Percentiles rank a stretch among this genome's conserved stretches.
Conservation (phyloP, 192 early-diverging fungal species). For the Coemansia sp. region DNA sequence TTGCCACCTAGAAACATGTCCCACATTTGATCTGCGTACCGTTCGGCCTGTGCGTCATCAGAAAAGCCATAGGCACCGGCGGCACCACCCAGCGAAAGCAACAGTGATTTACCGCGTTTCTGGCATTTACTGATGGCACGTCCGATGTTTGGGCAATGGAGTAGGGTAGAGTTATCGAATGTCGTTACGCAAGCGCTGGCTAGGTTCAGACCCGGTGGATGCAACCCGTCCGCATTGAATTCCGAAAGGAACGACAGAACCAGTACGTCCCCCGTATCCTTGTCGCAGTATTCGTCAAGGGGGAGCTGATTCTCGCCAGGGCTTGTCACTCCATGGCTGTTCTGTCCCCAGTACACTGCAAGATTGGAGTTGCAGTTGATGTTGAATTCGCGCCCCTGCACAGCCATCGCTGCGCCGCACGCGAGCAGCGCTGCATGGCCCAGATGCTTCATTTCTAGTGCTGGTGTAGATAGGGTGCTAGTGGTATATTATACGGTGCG, state of each 20-base stretch:
- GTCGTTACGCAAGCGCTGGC: conserved; percentile 63
- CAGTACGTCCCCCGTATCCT: conserved; percentile 53
- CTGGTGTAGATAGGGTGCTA: neutral
- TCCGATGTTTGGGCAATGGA: conserved; percentile 69
- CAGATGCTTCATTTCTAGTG: conserved; percentile 27
- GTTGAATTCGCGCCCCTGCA: conserved; percentile 48
- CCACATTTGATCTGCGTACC: conserved; percentile 72
- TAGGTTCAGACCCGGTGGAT: conserved; percentile 67
- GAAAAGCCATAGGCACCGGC: conserved; percentile 64
- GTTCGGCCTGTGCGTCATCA: conserved; percentile 56
- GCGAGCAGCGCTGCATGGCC: conserved; percentile 16
- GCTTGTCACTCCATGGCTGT: conserved; percentile 56
- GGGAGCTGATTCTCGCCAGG: conserved; percentile 50
- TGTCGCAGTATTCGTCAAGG: conserved; percentile 63
- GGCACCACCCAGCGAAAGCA: conserved; percentile 74
- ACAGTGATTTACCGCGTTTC: conserved; percentile 65
- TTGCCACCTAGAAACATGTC: conserved; percentile 73
- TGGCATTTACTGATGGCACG: conserved; percentile 72
- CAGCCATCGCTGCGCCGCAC: conserved; percentile 16
- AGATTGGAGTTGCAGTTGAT: conserved; percentile 56
- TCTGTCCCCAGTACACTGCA: conserved; percentile 62
- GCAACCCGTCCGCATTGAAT: conserved; percentile 60
- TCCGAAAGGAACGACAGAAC: conserved; percentile 66
- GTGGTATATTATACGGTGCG: too few species aligned
- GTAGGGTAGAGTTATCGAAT: conserved; percentile 60